Base-by-base conservation (phyloP, 2,329 filamentous ascomycete species). In the Coniochaeta sp. region DNA sequence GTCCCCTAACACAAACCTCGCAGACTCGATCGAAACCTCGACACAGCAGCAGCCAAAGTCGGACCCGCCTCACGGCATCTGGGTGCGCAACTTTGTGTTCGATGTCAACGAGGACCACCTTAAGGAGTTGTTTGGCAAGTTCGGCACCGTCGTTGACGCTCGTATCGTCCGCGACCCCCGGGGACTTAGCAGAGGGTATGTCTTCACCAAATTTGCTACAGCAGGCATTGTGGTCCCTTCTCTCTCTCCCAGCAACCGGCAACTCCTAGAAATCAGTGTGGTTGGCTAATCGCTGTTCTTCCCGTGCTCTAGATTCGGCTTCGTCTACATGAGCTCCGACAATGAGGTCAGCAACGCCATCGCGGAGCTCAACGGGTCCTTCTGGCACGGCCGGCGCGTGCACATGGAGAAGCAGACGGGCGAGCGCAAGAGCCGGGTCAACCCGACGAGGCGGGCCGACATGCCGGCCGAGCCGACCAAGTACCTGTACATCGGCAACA, bases 401-500 rank as follows among this genome's bases (percentile, higher is more conserved):
- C 34, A 58, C 34, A 24, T 19, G 19, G 24, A 17, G 33, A 2
- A 12, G 22, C 17, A 24, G 19, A 14, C 54, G 7, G 26, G 31
- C 14, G 1, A 12, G 31, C 22, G 43, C n/a, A 33, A 4, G 36
- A 44, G n/a, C 56, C 22, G 55, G n/a, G 52, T 28, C 34, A 12
- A 6, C 34, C 12, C 34, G 7, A 36, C 34, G 34, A 6, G 11
- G 34, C 3, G 14, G 34, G n/a, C 3, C 38, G 17, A 40, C 38
- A 5, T 40, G 16, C 38, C 38, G 16, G n/a, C 38, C 16, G 47
- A 59, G 40, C 72, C 72, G 17, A 69, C 68, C 16, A 33, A 34
- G n/a, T 67, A 64, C 43, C 67, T 96, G 36, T 96, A 89, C 78
- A 84, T 96, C 66, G 91, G 91, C 66, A 95, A 95, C 77, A 85